A percentile compares a stretch with the other conserved stretches of the same genome.
These are phyloP conservation scores for Ustilago hordei DNA, from an alignment of 1,284 basidiomycete species.

Conservation along the genomic window DNA sequence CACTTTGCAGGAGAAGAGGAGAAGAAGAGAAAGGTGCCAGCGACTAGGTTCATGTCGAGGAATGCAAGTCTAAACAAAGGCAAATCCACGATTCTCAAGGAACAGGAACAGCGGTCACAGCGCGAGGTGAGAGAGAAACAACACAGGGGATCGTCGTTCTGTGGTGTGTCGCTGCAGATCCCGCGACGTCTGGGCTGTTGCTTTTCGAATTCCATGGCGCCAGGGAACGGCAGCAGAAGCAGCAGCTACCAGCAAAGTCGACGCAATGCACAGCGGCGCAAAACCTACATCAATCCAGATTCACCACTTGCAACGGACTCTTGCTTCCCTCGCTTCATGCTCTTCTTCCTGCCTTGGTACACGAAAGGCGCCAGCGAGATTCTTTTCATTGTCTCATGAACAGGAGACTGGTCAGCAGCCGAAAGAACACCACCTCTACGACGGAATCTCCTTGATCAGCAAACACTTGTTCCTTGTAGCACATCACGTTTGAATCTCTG, in stretches of 20 bases:
- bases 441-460: neutral
- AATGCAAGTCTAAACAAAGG: conserved; percentile 8
- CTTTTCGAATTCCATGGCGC: conserved; percentile 10
- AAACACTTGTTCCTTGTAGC: neutral
- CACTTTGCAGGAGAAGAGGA: neutral
- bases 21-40: conserved; percentile 3
- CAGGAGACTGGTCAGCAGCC: too few species aligned
- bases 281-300: neutral
- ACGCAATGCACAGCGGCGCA: conserved; percentile 7
- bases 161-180: neutral
- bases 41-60: conserved; percentile 17
- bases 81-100: neutral
- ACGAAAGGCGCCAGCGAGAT: neutral
- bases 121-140: neutral
- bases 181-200: conserved; percentile 13
- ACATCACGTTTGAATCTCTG: neutral
- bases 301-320: neutral
- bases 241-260: neutral
- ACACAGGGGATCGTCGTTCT: neutral
- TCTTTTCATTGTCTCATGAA: too few species aligned
- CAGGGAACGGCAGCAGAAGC: neutral
- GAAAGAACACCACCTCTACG: neutral
- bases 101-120: neutral
- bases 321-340: neutral
- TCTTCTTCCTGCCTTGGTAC: neutral